A percentile compares a stretch with the other conserved stretches of the same genome.
These are phyloP conservation scores for Chytriomyces sp. DNA, from an alignment of 192 early-diverging fungal genomes.

Conservation along the genomic window DNA sequence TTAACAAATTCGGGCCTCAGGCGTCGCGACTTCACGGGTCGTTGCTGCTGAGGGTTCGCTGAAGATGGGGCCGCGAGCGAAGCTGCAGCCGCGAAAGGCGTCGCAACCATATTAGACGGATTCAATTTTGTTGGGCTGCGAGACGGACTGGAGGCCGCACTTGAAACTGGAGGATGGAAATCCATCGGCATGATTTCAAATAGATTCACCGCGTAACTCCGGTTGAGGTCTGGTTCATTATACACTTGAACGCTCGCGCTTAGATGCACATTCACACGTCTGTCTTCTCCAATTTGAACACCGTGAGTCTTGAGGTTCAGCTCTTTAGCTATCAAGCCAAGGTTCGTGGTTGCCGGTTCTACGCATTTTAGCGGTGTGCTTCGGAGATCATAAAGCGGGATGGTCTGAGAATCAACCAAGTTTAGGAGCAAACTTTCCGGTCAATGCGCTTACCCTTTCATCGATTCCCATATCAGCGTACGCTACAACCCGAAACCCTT, in stretches of 20 bases:
- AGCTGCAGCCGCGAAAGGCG: neutral
- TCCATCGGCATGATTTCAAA: slow-evolving; percentile 53
- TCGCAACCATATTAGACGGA: neutral
- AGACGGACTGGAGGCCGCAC: slow-evolving; percentile 17
- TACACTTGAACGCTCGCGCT: slow-evolving; percentile 49
- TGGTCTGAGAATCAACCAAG: slow-evolving; percentile 18
- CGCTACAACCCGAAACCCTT: slow-evolving; percentile 58
- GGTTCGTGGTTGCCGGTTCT: slow-evolving; percentile 38
- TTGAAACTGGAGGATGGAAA: slow-evolving; percentile 10
- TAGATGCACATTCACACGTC: slow-evolving; percentile 45
- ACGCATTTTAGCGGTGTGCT: slow-evolving; percentile 36
- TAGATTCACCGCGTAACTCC: slow-evolving; percentile 49
- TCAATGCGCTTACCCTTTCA: slow-evolving; percentile 34
- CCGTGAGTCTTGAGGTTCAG: slow-evolving; percentile 52
- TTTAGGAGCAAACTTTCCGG: neutral
- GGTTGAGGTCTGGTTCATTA: slow-evolving; percentile 25
- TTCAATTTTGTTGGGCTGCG: slow-evolving; percentile 14
- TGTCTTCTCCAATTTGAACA: slow-evolving; percentile 52
- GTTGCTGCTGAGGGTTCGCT: neutral
- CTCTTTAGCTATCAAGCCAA: slow-evolving; percentile 34
- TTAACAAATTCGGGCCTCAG: slow-evolving; percentile 55
- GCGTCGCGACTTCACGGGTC: slow-evolving; percentile 26
- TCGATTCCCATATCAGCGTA: slow-evolving; percentile 50
- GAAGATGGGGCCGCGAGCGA: neutral
- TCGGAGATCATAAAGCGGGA: slow-evolving; percentile 35